These are phyloP conservation scores for Xylona heveae DNA, from an alignment of 495 filamentous ascomycete genomes.

Conservation along the genomic window DNA sequence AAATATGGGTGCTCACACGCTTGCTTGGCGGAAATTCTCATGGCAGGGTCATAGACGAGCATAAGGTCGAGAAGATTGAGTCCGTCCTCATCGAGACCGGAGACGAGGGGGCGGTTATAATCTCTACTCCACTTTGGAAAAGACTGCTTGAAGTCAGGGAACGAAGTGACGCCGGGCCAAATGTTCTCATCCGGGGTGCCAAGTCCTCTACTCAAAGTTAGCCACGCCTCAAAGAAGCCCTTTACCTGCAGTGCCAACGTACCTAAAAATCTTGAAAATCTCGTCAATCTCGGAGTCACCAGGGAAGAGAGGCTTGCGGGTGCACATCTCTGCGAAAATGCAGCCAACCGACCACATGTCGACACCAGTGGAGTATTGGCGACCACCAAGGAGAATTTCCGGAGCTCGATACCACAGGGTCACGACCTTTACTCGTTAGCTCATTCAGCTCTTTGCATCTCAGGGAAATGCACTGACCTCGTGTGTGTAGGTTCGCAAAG, in stretches of 20 bases:
- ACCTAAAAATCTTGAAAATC: conserved; percentile 99
- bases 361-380: conserved; percentile 94
- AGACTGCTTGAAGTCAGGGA: conserved; percentile 90
- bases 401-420: conserved; percentile 98
- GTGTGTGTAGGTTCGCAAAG: conserved; percentile 90
- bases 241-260: conserved; percentile 12
- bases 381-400: conserved; percentile 89
- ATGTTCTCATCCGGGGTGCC: conserved; percentile 74
- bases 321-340: conserved; percentile 99
- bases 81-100: conserved; percentile 49
- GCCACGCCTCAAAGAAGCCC: conserved; percentile 2
- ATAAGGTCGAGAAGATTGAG: conserved; percentile 76
- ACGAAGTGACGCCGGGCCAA: conserved; percentile 94
- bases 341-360: conserved; percentile 99
- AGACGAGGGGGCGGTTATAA: conserved; percentile 29
- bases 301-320: conserved; percentile 88
- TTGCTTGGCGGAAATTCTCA: conserved; percentile 88
- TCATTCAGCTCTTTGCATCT: background rate
- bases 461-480: conserved; percentile 30
- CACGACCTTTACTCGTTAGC: conserved; percentile 39
- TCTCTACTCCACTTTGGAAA: conserved; percentile 94
- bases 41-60: conserved; percentile 86
- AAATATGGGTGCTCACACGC: conserved; percentile 89
- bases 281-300: conserved; percentile 98
- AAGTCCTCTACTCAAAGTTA: conserved; percentile 39